A percentile compares a stretch with the other conserved stretches of the same genome.
phyloP scores from a whole-genome alignment of 2,329 filamentous ascomycete species.

The Colletotrichum horii region DNA sequence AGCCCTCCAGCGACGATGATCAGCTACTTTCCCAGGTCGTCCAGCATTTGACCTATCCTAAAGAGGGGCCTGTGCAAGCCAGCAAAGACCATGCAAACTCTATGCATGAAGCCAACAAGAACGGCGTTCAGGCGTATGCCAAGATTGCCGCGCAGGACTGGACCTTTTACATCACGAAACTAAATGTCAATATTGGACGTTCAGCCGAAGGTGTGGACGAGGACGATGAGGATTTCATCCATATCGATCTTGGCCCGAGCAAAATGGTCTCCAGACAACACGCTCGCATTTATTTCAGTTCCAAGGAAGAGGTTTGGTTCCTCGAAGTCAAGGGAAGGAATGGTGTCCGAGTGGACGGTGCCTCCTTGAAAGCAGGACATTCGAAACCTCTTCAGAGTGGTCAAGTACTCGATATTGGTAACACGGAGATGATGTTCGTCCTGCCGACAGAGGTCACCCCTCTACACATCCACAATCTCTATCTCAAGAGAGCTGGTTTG shows the following conservation, averaged over 20 bases:
- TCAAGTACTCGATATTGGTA: slow-evolving; percentile 88
- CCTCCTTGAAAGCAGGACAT: slow-evolving; percentile 69
- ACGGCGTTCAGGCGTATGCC: slow-evolving; percentile 76
- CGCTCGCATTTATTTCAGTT: slow-evolving; percentile 76
- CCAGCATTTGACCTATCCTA: slow-evolving; percentile 51
- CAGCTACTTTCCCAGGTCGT: slow-evolving; percentile 61
- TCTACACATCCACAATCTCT: slow-evolving; percentile 71
- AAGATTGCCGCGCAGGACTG: slow-evolving; percentile 83
- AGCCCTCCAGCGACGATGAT: slow-evolving; percentile 54
- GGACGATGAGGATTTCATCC: slow-evolving; percentile 61
- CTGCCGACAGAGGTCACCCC: slow-evolving; percentile 76
- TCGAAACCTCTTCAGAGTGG: slow-evolving; percentile 78
- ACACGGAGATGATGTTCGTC: slow-evolving; percentile 98
- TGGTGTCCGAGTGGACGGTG: slow-evolving; percentile 83
- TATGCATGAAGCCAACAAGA: slow-evolving; percentile 65
- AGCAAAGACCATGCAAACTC: slow-evolving; percentile 68
- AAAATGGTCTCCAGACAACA: slow-evolving; percentile 83
- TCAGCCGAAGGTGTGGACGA: slow-evolving; percentile 58
- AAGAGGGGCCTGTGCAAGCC: slow-evolving; percentile 58
- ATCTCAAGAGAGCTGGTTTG: slow-evolving; percentile 71
- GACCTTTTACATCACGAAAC: slow-evolving; percentile 82
- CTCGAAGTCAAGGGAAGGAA: slow-evolving; percentile 91
- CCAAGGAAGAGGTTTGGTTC: slow-evolving; percentile 76
- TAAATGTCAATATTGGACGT: slow-evolving; percentile 79
- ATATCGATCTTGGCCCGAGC: slow-evolving; percentile 88